These are phyloP conservation scores for Beauveria scarabaeidicola DNA, from an alignment of 2,329 filamentous ascomycete species.

Conservation along the genomic window DNA sequence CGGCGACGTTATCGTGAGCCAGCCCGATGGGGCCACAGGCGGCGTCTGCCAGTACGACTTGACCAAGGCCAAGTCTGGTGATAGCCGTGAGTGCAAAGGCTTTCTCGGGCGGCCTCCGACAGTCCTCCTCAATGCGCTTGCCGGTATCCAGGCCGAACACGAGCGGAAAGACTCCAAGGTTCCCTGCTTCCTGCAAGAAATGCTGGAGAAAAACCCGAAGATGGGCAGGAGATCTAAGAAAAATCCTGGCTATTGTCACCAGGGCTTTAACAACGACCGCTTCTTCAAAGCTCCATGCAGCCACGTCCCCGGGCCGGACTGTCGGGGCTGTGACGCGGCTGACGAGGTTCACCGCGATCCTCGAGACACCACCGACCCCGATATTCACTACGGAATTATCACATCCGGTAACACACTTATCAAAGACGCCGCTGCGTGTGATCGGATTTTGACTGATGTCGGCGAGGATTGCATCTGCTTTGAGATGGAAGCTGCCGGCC, in stretches of 20 bases:
- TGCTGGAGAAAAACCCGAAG: no score
- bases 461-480: slow-evolving; percentile 16
- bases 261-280: slow-evolving; percentile 13
- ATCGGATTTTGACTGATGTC: neutral
- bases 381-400: slow-evolving; percentile 19
- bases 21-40: slow-evolving; percentile 10
- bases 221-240: neutral
- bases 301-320: slow-evolving; percentile 10
- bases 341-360: neutral
- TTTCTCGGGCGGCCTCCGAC: no score
- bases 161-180: no score
- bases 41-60: slow-evolving; percentile 21
- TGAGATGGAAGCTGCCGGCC: slow-evolving; percentile 20
- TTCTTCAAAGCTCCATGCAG: slow-evolving; percentile 7
- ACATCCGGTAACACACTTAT: slow-evolving; percentile 18
- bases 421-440: slow-evolving; percentile 12
- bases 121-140: no score
- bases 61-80: slow-evolving; percentile 12
- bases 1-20: slow-evolving; percentile 21
- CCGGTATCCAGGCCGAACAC: no score
- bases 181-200: no score
- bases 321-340: neutral
- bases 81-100: no score
- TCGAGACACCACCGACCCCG: slow-evolving; percentile 4
- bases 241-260: slow-evolving; percentile 11